Evolutionary conservation across 2,329 filamentous ascomycete species (phyloP), one percentile per base, ranked within the genome.

Genomic region (Cladobotryum protrusum): DNA sequence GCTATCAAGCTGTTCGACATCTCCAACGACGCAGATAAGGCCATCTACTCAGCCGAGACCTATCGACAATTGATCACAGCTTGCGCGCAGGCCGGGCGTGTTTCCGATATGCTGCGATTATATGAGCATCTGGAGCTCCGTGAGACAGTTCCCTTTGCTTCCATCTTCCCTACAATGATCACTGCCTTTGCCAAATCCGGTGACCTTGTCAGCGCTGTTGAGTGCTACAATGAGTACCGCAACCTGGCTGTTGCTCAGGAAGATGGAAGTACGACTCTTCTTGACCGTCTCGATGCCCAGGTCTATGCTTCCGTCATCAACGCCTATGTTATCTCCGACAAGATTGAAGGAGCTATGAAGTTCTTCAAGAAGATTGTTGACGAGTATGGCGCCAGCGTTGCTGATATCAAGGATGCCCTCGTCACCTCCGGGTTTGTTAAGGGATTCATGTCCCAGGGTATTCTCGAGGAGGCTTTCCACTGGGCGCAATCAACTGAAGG

Each of bases 201-300:
- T 45, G 90, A 97, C 64, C 72, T 97, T 41, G 77, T 84, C 60
- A 95, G 87, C 59, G 93, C 91, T 17, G 88, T 97, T 6, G 90
- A 96, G 66, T 90, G 89, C 69, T 99, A 96, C 71, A 92, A 95
- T 56, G 89, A 96, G 69, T 97, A 97, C 76, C 89, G 89, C 63
- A 81, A 82, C 42, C 76, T 96, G 39, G 91, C 92, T n/a, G 82
- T 97, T 47, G 83, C 86, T 36, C 81, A 93, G 64, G 87, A 96
- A 66, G 81, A 78, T 36, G 90, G 90, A 50, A 75, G 82, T 52
- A 75, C 83, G 43, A 79, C 79, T 15, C 73, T 90, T 9, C 75
- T 85, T 43, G 78, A 86, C 55, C 84, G 91, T 45, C 77, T 87
- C 43, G 92, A 97, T 63, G 82, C 85, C 24, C 78, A 89, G 56